Base-by-base conservation (phyloP, 169 alveolate species). In the Plasmodium vinckei region DNA sequence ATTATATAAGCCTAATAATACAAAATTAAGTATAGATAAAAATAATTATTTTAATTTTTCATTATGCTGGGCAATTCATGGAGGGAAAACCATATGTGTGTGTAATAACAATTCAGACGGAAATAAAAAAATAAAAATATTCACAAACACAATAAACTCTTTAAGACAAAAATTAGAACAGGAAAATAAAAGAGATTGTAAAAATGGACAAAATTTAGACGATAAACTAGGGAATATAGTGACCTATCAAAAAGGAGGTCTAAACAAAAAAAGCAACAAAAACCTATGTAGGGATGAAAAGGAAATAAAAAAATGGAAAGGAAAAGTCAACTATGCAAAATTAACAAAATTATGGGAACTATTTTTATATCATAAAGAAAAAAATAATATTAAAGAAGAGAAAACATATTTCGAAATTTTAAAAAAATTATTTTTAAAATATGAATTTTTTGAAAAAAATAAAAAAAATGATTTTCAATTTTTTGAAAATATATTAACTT, bases 401-500 rank as follows among this genome's bases (percentile, higher is more conserved):
- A 65, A 54, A 65, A 15, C n/a, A 57, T 21, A 27, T 25, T 17
- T 51, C 15, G 82, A 64, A 65, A 65, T 79, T 49, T 51, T 79
- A 69, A 53, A 70, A 65, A 79, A 57, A 9, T 53, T 23, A n/a
- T 79, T 79, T 79, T 68, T 79, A 47, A 79, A 51, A 27, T 69
- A 69, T 9, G 27, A 23, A 25, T 79, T 79, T 65, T 79, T 79
- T 79, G 82, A 69, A 21, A 59, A 65, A 79, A 79, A 79, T 79
- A 79, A 79, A 54, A 79, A 79, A 79, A 79, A 54, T 65, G 89
- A 79, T 56, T 79, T 65, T 47, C 64, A 65, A 57, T 79, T 79
- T 79, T 79, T 79, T 69, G 89, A 79, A 54, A 54, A 64, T 51
- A 79, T 79, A 51, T 67, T 79, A 65, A 79, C 77, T 10, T 57